Evolutionary conservation across 805 yeast genomes (phyloP).

Genomic region (Kluyveromyces starmeri): DNA sequence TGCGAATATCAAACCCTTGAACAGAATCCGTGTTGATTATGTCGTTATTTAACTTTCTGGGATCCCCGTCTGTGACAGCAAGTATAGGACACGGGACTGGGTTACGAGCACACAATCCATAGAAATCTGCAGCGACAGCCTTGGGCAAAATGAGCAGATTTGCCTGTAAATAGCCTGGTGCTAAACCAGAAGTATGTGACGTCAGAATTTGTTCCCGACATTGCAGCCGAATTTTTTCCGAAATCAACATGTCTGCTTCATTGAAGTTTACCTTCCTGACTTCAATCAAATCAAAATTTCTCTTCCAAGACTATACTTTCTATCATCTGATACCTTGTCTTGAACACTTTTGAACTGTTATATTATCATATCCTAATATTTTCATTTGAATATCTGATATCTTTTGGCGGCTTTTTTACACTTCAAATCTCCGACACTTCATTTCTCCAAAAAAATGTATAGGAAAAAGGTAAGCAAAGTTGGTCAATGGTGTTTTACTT

Average conservation of each 20-base stretch:
- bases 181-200: constrained; percentile 16
- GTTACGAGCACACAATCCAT: constrained; percentile 30
- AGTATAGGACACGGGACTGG: constrained; percentile 35
- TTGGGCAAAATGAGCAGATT: constrained; percentile 32
- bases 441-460: too few relatives aligned
- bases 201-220: constrained; percentile 11
- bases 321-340: too few relatives aligned
- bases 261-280: too few relatives aligned
- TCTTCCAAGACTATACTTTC: too few relatives aligned
- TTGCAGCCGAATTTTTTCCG: constrained; percentile 10
- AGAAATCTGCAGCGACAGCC: constrained; percentile 28
- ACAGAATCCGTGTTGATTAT: constrained; percentile 15
- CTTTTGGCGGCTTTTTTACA: not conserved
- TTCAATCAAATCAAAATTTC: too few relatives aligned
- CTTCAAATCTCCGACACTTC: not conserved
- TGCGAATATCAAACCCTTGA: constrained; percentile 24
- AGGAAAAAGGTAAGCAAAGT: too few relatives aligned
- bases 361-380: not conserved
- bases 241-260: constrained; percentile 6
- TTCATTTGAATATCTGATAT: not conserved
- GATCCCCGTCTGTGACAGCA: constrained; percentile 26
- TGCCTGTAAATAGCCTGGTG: constrained; percentile 32
- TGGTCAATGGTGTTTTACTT: too few relatives aligned
- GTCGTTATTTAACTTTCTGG: constrained; percentile 13
- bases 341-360: not conserved